Evolutionary conservation across 2,329 filamentous ascomycete species (phyloP), one percentile per base, ranked within the genome.

Genomic region (Alternaria sp.): DNA sequence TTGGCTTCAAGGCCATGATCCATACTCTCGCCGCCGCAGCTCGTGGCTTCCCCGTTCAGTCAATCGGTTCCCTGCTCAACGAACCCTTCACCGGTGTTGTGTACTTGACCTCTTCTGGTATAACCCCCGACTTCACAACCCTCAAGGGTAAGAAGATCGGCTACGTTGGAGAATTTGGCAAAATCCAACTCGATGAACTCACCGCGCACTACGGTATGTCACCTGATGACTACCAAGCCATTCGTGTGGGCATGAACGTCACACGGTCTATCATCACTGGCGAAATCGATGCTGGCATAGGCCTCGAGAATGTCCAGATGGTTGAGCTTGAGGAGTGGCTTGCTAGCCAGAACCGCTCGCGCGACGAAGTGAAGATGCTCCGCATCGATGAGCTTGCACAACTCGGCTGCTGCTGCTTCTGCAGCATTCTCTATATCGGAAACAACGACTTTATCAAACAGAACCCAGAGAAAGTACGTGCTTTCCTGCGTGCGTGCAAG

Each of bases 1-100:
- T 93, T 73, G 91, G 90, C 45, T 92, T 92, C 85, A 93, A 93
- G 79, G 90, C 91, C 66, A 93, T 93, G 90, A 93, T 93, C 68
- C 91, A 93, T 74, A 93, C 90, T 9, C 85, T 93, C 61, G 90
- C 90, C 57, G 90, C 90, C 75, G 92, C 92, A 79, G 90, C 91
- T 40, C 90, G 90, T 63, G 82, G 85, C 80, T 93, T 92, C 75
- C 91, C 91, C 0, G 87, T 93, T 52, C 81, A 85, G 20, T 92
- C 90, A 9, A 87, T 93, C 51, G 90, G 90, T 40, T 92, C 89
- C 30, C 86, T 93, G 3, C 87, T 93, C 53, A 90, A 93, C 66
- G 91, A 93, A 76, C 91, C 91, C 30, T 93, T 93, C 80, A 93
- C 91, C 0, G 90, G 91, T 16, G 89, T 93, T 53, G 87, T 93